Percentiles rank a stretch among this genome's conserved stretches.
These are phyloP conservation scores for Penicillium palitans DNA, from an alignment of 2,329 filamentous ascomycete genomes.

Conservation along the genomic window DNA sequence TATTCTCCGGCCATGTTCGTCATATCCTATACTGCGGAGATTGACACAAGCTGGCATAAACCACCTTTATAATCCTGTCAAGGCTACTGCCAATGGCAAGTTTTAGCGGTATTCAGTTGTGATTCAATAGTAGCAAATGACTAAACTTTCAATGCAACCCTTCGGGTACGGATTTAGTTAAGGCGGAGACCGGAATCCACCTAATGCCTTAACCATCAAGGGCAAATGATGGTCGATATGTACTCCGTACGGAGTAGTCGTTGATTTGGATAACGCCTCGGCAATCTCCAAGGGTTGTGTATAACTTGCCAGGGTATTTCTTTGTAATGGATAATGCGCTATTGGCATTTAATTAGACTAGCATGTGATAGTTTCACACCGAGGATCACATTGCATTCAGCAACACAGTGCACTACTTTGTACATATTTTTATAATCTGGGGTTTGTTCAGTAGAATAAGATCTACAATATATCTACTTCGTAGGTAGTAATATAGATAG, in stretches of 20 bases:
- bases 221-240: not conserved
- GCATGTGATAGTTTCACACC: slow-evolving; percentile 9
- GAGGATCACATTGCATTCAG: not conserved
- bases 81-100: not conserved
- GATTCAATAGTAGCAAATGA: not conserved
- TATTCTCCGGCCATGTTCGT: not conserved
- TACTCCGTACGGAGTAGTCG: no score
- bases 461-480: not conserved
- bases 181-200: not conserved
- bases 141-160: not conserved
- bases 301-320: not conserved
- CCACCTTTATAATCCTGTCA: not conserved
- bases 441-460: not conserved
- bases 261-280: not conserved
- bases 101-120: not conserved
- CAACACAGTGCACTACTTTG: no score
- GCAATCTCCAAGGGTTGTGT: not conserved
- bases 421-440: not conserved
- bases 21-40: not conserved
- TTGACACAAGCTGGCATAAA: not conserved
- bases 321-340: not conserved
- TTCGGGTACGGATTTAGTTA: not conserved
- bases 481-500: not conserved
- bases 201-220: not conserved
- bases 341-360: not conserved